phyloP scores from a whole-genome alignment of 495 filamentous ascomycete genomes.

The Penicilliopsis zonata region DNA sequence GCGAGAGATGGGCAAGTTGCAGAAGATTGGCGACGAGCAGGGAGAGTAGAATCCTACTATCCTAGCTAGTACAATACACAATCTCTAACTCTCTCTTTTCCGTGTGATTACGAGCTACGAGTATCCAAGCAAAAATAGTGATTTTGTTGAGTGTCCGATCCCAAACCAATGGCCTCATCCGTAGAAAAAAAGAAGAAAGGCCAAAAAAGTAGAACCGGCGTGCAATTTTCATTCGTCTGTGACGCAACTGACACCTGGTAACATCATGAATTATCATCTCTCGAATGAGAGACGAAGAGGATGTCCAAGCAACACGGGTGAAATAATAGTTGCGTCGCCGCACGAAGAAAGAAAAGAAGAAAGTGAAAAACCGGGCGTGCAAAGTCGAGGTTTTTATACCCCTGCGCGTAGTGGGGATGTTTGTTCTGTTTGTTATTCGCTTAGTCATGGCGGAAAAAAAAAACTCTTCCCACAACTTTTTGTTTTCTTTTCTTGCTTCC shows the following conservation, averaged over 20 bases:
- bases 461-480: too few relatives aligned
- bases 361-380: too few relatives aligned
- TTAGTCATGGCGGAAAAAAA: too few relatives aligned
- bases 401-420: too few relatives aligned
- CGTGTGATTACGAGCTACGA: too few relatives aligned
- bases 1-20: constrained; percentile 82
- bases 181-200: constrained; percentile 28
- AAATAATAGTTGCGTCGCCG: constrained; percentile 43
- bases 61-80: too few relatives aligned
- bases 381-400: too few relatives aligned
- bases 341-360: constrained; percentile 44
- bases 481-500: too few relatives aligned
- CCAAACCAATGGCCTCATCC: constrained; percentile 40
- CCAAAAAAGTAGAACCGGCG: constrained; percentile 40
- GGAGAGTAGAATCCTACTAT: constrained; percentile 53
- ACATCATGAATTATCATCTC: too few relatives aligned
- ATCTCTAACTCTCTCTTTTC: too few relatives aligned
- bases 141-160: constrained; percentile 39
- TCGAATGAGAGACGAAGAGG: constrained; percentile 29
- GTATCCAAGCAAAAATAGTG: too few relatives aligned
- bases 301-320: constrained; percentile 43
- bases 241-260: constrained; percentile 48
- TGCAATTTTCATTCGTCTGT: constrained; percentile 52
- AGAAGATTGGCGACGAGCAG: constrained; percentile 80
- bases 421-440: too few relatives aligned